Percentiles rank a stretch among this genome's conserved stretches.
Conservation (phyloP, 164 flowering plant species). For the Piper longum region DNA sequence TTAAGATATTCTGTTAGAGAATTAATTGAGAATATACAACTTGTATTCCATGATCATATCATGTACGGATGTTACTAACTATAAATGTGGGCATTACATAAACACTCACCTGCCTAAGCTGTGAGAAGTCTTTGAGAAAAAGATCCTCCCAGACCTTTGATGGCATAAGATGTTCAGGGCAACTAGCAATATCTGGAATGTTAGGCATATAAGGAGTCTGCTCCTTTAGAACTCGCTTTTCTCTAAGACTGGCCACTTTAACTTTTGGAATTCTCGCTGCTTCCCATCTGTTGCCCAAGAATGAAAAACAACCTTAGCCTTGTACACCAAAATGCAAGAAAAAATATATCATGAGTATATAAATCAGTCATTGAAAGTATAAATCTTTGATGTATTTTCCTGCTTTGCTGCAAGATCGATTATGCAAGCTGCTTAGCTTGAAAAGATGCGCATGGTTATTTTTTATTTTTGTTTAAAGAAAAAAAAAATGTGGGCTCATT, state of each 20-base stretch:
- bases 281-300: constrained; percentile 53
- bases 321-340: neutral
- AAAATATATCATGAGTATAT: neutral
- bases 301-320: neutral
- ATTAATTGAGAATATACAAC: too few relatives aligned
- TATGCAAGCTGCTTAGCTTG: too few relatives aligned
- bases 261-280: constrained; percentile 72
- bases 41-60: too few relatives aligned
- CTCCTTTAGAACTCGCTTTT: constrained; percentile 30
- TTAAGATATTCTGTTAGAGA: too few relatives aligned
- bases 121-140: constrained; percentile 62
- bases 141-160: constrained; percentile 66
- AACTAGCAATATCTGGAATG: constrained; percentile 65
- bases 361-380: neutral
- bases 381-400: too few relatives aligned
- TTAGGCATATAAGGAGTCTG: constrained; percentile 83
- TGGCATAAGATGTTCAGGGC: constrained; percentile 65
- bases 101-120: constrained; percentile 46
- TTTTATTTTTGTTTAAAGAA: too few relatives aligned
- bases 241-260: constrained; percentile 52
- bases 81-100: too few relatives aligned
- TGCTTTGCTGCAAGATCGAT: too few relatives aligned
- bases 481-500: too few relatives aligned
- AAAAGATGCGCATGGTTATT: too few relatives aligned
- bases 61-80: too few relatives aligned